Percentiles rank a stretch among this genome's conserved stretches.
Evolutionary conservation across 441 rosid species (phyloP).

Genomic region (Populus hybrid): DNA sequence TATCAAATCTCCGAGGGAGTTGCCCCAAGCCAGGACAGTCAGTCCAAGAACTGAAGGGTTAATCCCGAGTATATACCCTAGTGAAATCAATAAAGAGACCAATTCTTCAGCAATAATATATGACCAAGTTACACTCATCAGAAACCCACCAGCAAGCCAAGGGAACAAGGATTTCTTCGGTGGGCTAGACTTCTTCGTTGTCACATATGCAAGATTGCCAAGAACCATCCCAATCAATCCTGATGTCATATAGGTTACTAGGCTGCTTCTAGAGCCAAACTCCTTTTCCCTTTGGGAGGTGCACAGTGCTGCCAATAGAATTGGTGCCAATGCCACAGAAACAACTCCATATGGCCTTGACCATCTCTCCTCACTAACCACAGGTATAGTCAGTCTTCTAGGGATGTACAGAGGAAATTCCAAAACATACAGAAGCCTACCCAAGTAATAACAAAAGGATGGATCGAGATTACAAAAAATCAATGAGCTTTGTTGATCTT

Average conservation of each 20-base stretch:
- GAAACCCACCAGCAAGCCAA: constrained; percentile 78
- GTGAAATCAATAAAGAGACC: constrained; percentile 63
- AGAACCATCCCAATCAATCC: constrained; percentile 53
- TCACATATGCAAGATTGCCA: constrained; percentile 56
- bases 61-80: constrained; percentile 65
- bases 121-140: constrained; percentile 86
- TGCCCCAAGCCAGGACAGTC: constrained; percentile 93
- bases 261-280: constrained; percentile 32
- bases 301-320: constrained; percentile 55
- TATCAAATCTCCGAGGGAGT: constrained; percentile 83
- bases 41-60: constrained; percentile 81
- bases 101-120: constrained; percentile 79
- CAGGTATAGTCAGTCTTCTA: constrained; percentile 77
- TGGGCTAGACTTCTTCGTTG: constrained; percentile 54
- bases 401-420: constrained; percentile 79
- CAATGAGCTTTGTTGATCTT: constrained; percentile 12
- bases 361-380: constrained; percentile 65
- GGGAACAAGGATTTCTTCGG: constrained; percentile 57
- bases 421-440: constrained; percentile 37
- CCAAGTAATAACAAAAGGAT: constrained; percentile 23
- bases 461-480: constrained; percentile 28
- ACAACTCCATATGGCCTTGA: constrained; percentile 67
- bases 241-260: constrained; percentile 42
- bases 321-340: constrained; percentile 66
- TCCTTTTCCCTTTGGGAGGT: constrained; percentile 41